A percentile compares a stretch with the other conserved stretches of the same genome.
Conservation (phyloP, 352 stramenopile species). For the Thalassiosira hispida region DNA sequence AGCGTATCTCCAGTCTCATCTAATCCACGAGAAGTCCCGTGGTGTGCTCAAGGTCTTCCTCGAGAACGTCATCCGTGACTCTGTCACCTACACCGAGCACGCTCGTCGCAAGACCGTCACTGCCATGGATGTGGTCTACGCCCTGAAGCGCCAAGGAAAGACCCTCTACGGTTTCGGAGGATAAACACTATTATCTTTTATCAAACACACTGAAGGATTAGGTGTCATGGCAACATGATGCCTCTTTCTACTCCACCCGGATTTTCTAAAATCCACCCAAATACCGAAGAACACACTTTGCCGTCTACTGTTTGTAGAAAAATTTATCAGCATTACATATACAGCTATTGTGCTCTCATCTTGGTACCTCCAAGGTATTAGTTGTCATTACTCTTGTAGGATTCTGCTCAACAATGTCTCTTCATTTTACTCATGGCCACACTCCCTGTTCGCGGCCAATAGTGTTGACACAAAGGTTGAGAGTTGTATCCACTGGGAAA, state of each 20-base stretch:
- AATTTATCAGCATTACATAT: too few relatives aligned
- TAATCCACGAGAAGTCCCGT: slow-evolving; percentile 99
- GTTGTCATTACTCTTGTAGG: too few relatives aligned
- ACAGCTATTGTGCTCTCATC: too few relatives aligned
- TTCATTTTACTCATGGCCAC: too few relatives aligned
- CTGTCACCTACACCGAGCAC: slow-evolving; percentile 22
- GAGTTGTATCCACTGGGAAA: too few relatives aligned
- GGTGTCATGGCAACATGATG: too few relatives aligned
- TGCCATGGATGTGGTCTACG: slow-evolving; percentile 98
- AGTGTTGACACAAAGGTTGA: too few relatives aligned
- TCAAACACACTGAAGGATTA: too few relatives aligned
- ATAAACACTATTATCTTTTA: slow-evolving; percentile 42
- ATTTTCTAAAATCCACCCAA: slow-evolving; percentile 46
- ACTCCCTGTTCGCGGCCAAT: too few relatives aligned
- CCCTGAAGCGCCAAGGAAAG: slow-evolving; percentile 96
- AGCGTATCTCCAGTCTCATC: slow-evolving; percentile 96
- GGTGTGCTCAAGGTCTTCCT: slow-evolving; percentile 91
- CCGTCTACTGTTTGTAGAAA: too few relatives aligned
- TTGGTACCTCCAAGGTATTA: too few relatives aligned
- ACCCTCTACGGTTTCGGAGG: slow-evolving; percentile 78
- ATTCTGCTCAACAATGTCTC: too few relatives aligned
- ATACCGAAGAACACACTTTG: slow-evolving; percentile 11
- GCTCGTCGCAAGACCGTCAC: slow-evolving; percentile 84
- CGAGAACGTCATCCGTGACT: slow-evolving; percentile 35
- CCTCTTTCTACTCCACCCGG: slow-evolving; percentile 3